phyloP scores from a whole-genome alignment of 805 yeast species.

The Spathaspora girioi region DNA sequence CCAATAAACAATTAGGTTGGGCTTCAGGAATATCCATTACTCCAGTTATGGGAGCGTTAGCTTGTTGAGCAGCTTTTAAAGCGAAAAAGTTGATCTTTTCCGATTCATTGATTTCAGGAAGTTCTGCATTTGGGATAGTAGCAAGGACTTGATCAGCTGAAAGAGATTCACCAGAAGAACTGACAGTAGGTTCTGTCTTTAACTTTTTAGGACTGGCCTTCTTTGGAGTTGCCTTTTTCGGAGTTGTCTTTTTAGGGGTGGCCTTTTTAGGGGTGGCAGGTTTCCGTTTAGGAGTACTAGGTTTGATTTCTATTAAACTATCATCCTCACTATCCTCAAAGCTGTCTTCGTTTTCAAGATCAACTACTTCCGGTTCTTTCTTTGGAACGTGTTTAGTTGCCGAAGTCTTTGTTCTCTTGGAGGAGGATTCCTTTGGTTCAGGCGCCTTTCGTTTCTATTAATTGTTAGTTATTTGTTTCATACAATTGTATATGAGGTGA shows the following conservation, averaged over 20 bases:
- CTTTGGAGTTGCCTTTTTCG: slow-evolving; percentile 4
- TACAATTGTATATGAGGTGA: not conserved
- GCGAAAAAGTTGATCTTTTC: slow-evolving; percentile 59
- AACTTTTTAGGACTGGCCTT: slow-evolving; percentile 7
- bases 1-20: slow-evolving; percentile 78
- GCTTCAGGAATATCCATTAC: slow-evolving; percentile 69
- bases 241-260: slow-evolving; percentile 3
- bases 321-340: slow-evolving; percentile 23
- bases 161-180: slow-evolving; percentile 12
- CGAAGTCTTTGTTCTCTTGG: slow-evolving; percentile 9
- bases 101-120: slow-evolving; percentile 51
- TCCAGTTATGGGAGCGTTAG: slow-evolving; percentile 18
- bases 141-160: slow-evolving; percentile 56
- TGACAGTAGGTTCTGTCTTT: slow-evolving; percentile 3
- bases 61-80: slow-evolving; percentile 14
- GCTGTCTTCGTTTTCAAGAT: slow-evolving; percentile 24
- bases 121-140: slow-evolving; percentile 70
- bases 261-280: slow-evolving; percentile 5
- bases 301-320: slow-evolving; percentile 15
- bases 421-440: slow-evolving; percentile 1
- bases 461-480: slow-evolving; percentile 3
- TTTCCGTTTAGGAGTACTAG: slow-evolving; percentile 5
- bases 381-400: slow-evolving; percentile 2
- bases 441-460: slow-evolving; percentile 8
- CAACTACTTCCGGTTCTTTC: slow-evolving; percentile 8